A percentile compares a stretch with the other conserved stretches of the same genome.
phyloP scores from a whole-genome alignment of 31 red algal species.

The Bonnemaisonia californica region DNA sequence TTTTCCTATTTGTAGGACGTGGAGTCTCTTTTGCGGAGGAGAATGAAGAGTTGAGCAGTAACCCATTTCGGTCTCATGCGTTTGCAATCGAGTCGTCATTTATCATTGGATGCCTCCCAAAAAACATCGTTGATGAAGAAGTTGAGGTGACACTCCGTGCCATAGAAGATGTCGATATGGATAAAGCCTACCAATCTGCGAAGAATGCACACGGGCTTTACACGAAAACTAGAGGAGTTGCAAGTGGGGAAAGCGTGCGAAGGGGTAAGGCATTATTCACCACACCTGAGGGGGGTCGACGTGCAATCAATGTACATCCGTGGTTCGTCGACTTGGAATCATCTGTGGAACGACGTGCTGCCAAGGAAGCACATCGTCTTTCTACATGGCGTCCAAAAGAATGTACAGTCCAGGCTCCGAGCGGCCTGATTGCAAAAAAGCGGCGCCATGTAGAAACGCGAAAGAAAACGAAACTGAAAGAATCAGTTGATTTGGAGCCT shows the following conservation, averaged over 20 bases:
- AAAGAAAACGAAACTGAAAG: neutral
- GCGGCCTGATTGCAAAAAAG: constrained; percentile 15
- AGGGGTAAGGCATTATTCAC: constrained; percentile 62
- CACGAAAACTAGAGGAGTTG: constrained; percentile 73
- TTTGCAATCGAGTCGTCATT: constrained; percentile 62
- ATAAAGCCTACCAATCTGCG: constrained; percentile 47
- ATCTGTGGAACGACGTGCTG: constrained; percentile 22
- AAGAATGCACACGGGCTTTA: constrained; percentile 85
- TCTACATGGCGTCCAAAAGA: constrained; percentile 69
- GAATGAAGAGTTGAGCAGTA: neutral
- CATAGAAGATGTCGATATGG: constrained; percentile 55
- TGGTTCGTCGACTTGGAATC: constrained; percentile 70
- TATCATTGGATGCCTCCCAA: constrained; percentile 70
- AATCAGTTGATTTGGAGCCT: neutral
- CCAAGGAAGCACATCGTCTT: constrained; percentile 41
- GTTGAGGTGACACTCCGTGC: constrained; percentile 47
- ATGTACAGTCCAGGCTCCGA: constrained; percentile 48
- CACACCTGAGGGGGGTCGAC: constrained; percentile 11
- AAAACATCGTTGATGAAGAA: constrained; percentile 66
- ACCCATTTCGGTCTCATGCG: constrained; percentile 26
- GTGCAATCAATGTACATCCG: constrained; percentile 59
- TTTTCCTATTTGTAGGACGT: constrained; percentile 78
- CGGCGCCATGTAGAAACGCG: neutral
- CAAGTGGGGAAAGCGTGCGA: constrained; percentile 74
- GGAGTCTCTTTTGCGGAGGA: constrained; percentile 40